Evolutionary conservation across 2,329 filamentous ascomycete species (phyloP).

Genomic region (Epichloe baconii): DNA sequence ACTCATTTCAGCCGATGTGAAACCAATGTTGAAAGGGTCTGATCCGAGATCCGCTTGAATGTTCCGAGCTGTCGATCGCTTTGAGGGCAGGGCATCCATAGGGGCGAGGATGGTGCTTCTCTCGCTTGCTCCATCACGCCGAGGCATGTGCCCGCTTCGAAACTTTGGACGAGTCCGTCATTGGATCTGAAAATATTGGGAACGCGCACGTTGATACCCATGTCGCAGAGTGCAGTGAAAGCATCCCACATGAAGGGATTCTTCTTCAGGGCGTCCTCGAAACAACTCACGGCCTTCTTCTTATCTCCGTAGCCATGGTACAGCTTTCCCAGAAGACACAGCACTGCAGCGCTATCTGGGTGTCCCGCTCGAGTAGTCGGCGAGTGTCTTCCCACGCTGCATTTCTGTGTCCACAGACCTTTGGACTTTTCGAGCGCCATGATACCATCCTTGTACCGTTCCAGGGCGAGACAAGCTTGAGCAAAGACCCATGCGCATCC

Average conservation of each 20-base stretch:
- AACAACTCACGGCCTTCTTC: constrained; percentile 72
- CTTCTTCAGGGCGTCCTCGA: constrained; percentile 73
- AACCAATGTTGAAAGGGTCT: constrained; percentile 40
- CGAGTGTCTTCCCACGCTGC: constrained; percentile 70
- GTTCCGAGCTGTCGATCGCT: constrained; percentile 27
- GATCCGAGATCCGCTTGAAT: constrained; percentile 22
- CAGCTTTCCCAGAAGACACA: constrained; percentile 75
- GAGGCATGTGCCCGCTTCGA: constrained; percentile 25
- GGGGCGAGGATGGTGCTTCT: constrained; percentile 20
- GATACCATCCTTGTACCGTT: constrained; percentile 69
- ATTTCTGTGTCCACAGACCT: constrained; percentile 61
- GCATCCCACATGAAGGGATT: constrained; percentile 99
- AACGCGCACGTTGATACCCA: constrained; percentile 67
- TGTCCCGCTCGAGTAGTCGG: constrained; percentile 59
- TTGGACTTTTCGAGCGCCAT: constrained; percentile 71
- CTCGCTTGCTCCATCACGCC: constrained; percentile 19
- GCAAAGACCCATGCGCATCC: constrained; percentile 89
- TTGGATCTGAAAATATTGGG: constrained; percentile 77
- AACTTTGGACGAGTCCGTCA: constrained; percentile 34
- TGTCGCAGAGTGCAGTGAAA: constrained; percentile 78
- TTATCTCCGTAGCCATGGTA: constrained; percentile 73
- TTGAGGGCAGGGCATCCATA: constrained; percentile 26
- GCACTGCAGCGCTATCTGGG: constrained; percentile 74
- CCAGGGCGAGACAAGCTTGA: constrained; percentile 71
- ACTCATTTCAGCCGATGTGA: constrained; percentile 27